Evolutionary conservation across 2,329 filamentous ascomycete species (phyloP).

Genomic region (Tolypocladium amazonense): DNA sequence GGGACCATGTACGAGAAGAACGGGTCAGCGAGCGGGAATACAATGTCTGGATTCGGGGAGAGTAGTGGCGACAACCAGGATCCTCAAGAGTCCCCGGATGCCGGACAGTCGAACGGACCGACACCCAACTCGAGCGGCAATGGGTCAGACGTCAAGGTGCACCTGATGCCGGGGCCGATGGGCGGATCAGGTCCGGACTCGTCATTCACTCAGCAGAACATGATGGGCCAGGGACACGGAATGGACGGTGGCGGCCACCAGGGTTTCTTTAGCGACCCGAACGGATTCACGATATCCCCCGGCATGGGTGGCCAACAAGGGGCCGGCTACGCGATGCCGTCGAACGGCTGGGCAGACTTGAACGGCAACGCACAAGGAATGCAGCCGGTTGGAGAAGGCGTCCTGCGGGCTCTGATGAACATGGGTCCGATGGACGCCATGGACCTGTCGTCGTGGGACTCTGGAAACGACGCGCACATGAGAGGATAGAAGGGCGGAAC

Average conservation of each 20-base stretch:
- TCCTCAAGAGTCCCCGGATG: conserved; percentile 37
- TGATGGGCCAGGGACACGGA: conserved; percentile 24
- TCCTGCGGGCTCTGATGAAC: conserved; percentile 46
- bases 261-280: conserved; percentile 28
- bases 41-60: conserved; percentile 29
- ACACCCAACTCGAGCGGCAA: conserved; percentile 46
- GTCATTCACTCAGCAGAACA: conserved; percentile 36
- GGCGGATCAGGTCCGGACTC: conserved; percentile 27
- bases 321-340: conserved; percentile 28
- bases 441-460: conserved; percentile 41
- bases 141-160: conserved; percentile 17
- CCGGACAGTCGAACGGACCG: conserved; percentile 39
- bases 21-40: conserved; percentile 12
- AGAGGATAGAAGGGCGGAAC: conserved; percentile 1
- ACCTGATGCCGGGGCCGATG: conserved; percentile 18
- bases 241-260: conserved; percentile 21
- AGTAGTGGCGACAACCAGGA: conserved; percentile 34
- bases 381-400: conserved; percentile 45
- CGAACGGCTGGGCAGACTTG: conserved; percentile 33
- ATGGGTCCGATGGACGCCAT: conserved; percentile 51
- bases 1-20: conserved; percentile 23
- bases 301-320: conserved; percentile 12
- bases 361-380: conserved; percentile 31
- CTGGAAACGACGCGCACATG: conserved; percentile 15
- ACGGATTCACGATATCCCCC: conserved; percentile 22